Base-by-base conservation (phyloP, 2,329 filamentous ascomycete genomes). In the Cryphonectria naterciae region DNA sequence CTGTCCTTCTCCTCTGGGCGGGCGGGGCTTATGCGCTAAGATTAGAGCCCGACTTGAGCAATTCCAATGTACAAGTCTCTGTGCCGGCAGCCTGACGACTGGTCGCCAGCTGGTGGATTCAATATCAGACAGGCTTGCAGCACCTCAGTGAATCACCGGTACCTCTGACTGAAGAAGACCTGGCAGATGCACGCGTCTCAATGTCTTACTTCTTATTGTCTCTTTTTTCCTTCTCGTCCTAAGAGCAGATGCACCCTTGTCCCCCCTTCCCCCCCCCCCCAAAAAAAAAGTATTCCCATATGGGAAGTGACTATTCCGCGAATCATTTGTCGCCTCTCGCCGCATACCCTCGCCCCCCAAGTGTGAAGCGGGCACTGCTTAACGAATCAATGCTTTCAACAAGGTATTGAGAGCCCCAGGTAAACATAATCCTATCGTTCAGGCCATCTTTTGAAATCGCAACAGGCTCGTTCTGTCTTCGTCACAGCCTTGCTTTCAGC, bases 71-170 rank as follows among this genome's bases (percentile, higher is more conserved):
- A 22, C 60, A 13, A 7, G 60, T 41, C 54, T 7, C 63, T 52
- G 46, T 8, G 49, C 46, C 15, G 49, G 19, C 19, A 15, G 28
- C 10, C 32, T 56, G 64, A 66, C 64, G 49, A 66, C 64, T 66
- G 49, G 64, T 49, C n/a, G 49, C 64, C 64, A 66, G 64, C 64
- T 66, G 64, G 64, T 66, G 19, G 13, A 2, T 7, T 32, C 61
- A 19, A 28, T 64, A 28, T 46, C n/a, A 46, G 22, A 62, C 35
- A 49, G 46, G 46, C 22, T 22, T 39, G 35, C 60, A 37, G n/a
- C 6, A 25, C 35, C 60, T 13, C 19, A 35, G 35, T 17, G 63
- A 65, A 54, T n/a, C 63, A 65, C 41, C 63, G 19, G 35, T 41
- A 35, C 25, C 41, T 19, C 22, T 32, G 17, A 10, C 15, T 41